Percentiles rank a stretch among this genome's conserved stretches.
Evolutionary conservation across 345 rosid genomes (phyloP).

Genomic region (Populus deltoides): DNA sequence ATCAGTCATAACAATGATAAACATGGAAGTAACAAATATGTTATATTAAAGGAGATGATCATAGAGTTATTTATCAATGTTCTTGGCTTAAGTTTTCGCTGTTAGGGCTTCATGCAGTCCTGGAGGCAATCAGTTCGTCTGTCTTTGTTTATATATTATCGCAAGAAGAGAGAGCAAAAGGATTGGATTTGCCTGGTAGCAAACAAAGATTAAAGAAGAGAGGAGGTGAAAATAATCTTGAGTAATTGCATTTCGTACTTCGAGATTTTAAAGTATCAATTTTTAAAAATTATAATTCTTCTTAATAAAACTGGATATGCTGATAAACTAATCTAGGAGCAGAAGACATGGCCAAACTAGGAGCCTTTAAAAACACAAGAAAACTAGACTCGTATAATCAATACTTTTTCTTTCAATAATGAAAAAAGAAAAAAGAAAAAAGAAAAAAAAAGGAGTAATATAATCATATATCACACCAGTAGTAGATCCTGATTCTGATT

Average conservation of each 20-base stretch:
- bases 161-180: no score
- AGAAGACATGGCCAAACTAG: no score
- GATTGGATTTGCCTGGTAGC: no score
- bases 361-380: not conserved
- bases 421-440: no score
- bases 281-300: no score
- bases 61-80: not conserved
- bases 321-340: no score
- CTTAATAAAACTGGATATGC: no score
- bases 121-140: not conserved
- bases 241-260: no score
- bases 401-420: not conserved
- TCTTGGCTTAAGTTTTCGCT: not conserved
- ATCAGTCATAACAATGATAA: no score
- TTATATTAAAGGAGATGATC: no score
- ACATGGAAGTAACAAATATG: no score
- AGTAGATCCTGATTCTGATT: conserved; percentile 61
- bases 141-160: not conserved
- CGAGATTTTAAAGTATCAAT: no score
- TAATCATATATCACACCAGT: conserved; percentile 33
- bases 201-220: not conserved
- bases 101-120: not conserved
- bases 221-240: not conserved
- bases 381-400: conserved; percentile 9
- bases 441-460: not conserved